Evolutionary conservation across 2,329 filamentous ascomycete genomes (phyloP).

Genomic region (Sporothrix pseudoabietina): DNA sequence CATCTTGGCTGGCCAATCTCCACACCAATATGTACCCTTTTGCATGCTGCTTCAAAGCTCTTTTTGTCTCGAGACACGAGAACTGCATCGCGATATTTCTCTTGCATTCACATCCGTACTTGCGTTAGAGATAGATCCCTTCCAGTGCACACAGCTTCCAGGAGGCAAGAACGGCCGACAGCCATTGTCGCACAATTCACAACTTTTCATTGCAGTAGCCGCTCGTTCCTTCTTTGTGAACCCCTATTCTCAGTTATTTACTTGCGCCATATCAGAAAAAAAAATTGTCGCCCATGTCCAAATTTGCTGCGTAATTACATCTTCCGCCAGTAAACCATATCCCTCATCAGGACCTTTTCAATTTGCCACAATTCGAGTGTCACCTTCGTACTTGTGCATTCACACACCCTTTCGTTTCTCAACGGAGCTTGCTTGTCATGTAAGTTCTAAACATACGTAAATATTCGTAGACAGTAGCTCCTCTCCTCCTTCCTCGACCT

Average conservation of each 20-base stretch:
- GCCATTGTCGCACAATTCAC: neutral
- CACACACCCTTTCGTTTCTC: neutral
- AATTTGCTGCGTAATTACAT: neutral
- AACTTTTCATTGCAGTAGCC: neutral
- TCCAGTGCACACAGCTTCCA: neutral
- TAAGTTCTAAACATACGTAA: too few relatives aligned
- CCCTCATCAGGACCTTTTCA: neutral
- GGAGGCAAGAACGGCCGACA: neutral
- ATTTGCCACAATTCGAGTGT: neutral
- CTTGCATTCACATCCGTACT: neutral
- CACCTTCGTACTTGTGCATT: neutral
- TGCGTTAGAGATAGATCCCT: neutral
- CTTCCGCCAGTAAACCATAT: neutral
- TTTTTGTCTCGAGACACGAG: neutral
- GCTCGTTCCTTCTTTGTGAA: neutral
- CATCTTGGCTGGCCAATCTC: constrained; percentile 32
- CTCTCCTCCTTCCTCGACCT: neutral
- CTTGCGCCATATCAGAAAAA: neutral
- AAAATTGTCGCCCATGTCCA: neutral
- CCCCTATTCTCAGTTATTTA: neutral
- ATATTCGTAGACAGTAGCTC: neutral
- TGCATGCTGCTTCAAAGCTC: neutral
- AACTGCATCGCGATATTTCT: neutral
- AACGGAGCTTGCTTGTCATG: neutral
- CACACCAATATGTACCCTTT: neutral